Evolutionary conservation across 1,139 yeast genomes (phyloP), one percentile per base, ranked within the genome.

Genomic region (Yamadazyma triangularis): DNA sequence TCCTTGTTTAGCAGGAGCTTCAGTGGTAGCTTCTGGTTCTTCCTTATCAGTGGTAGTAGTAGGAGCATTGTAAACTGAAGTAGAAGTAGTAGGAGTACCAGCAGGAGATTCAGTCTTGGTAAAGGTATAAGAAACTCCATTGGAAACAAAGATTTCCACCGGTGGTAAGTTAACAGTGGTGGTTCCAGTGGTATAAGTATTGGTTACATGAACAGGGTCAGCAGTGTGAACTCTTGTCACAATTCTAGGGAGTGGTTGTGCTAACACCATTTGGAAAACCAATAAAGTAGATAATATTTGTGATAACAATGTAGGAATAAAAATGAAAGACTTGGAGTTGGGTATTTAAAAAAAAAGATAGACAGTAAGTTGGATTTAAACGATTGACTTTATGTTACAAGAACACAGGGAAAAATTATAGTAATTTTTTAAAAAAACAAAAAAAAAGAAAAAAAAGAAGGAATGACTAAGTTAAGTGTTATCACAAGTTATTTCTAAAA

Each of bases 211-310:
- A 16, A 76, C 76, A 2, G 76, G 58, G 1, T 59, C 66, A n/a
- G 86, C 87, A 16, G 85, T 78, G 47, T 76, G 81, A 27, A 63
- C 58, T 48, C 83, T 67, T 8, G 88, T 80, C 34, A 80, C 64
- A 15, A 76, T 45, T 25, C 52, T 58, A 22, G 54, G 41, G 2
- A 34, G 20, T 4, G 73, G 72, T 14, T 59, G 54, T 9, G 70
- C 63, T 7, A 40, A 14, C 8, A 51, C 51, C 18, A 51, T 31
- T 25, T 53, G 53, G 4, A 51, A 16, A 4, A 48, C 26, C 24
- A 45, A 40, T 35, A 50, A 38, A 27, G 53, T 21, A 11, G 12
- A 21, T 21, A 21, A 21, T 21, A 21, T 8, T 21, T 21, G 23
- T 8, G 6, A 18, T 18, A 18, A 18, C 20, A 18, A 7, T 18